phyloP scores from a whole-genome alignment of 345 rosid genomes.

The Eucalyptus tenuipes region DNA sequence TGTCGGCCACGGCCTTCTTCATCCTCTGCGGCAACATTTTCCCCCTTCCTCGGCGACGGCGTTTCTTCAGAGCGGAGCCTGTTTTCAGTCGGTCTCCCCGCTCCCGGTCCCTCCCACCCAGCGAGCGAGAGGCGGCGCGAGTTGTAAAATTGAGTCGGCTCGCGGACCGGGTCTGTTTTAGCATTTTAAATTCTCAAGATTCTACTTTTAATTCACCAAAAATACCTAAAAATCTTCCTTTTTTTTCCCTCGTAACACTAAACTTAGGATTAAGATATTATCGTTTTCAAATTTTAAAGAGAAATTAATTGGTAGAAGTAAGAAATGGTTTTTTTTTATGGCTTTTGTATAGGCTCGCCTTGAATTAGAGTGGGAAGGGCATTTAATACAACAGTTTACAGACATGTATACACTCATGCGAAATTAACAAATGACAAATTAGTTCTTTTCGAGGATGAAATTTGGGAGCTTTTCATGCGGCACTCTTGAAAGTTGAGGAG shows the following conservation, averaged over 20 bases:
- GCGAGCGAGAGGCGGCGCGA: not conserved
- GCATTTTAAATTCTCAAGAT: rapidly evolving
- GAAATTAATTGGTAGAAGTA: not conserved
- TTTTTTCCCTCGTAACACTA: not conserved
- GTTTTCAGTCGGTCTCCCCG: not conserved
- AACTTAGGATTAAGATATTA: not conserved
- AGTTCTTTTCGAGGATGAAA: no score
- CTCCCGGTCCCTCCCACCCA: not conserved
- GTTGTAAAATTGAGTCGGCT: not conserved
- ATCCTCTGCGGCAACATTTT: constrained; percentile 63
- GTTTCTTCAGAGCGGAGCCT: not conserved
- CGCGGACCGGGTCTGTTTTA: not conserved
- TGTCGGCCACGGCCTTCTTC: constrained; percentile 58
- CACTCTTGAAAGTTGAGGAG: not conserved
- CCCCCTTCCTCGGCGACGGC: not conserved
- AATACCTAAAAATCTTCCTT: not conserved
- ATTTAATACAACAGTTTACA: no score
- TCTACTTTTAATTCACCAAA: not conserved
- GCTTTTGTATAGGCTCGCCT: not conserved
- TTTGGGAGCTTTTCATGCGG: rapidly evolving
- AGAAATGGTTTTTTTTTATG: not conserved
- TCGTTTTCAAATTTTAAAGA: not conserved
- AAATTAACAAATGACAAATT: no score
- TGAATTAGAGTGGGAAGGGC: rapidly evolving
- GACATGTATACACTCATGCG: rapidly evolving